These are phyloP conservation scores for Fomitopsis palustris DNA, from an alignment of 1,284 basidiomycete species.

Conservation along the genomic window DNA sequence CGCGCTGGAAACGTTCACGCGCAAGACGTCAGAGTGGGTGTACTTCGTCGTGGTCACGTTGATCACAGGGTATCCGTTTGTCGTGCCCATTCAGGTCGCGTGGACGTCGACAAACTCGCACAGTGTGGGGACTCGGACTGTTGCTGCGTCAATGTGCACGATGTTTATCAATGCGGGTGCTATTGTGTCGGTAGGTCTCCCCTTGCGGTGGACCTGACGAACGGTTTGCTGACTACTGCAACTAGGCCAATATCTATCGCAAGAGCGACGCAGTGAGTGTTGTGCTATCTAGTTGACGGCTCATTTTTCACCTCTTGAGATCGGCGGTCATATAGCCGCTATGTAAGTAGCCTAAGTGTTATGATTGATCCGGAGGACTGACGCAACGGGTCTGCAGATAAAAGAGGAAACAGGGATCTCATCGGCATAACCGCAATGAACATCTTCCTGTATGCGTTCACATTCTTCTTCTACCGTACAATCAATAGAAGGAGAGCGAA, in stretches of 20 bases:
- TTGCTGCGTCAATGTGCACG: conserved; percentile 59
- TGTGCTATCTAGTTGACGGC: not conserved
- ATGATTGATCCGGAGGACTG: not conserved
- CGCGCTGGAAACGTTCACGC: conserved; percentile 51
- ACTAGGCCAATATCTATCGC: conserved; percentile 31
- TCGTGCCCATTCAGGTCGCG: conserved; percentile 48
- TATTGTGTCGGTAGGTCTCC: conserved; percentile 44
- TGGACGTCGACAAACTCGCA: conserved; percentile 62
- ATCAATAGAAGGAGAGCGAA: conserved; percentile 49
- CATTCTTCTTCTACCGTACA: conserved; percentile 51
- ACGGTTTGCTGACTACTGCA: too few species aligned
- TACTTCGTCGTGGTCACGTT: conserved; percentile 55
- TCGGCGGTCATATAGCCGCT: conserved; percentile 32
- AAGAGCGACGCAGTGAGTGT: conserved; percentile 25
- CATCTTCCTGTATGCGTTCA: conserved; percentile 46
- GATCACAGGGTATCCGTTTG: conserved; percentile 48
- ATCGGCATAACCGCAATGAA: conserved; percentile 34
- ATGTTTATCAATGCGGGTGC: conserved; percentile 60
- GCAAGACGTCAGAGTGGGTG: conserved; percentile 53
- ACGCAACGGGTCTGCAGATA: conserved; percentile 26
- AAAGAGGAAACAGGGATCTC: conserved; percentile 34
- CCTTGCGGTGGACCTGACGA: too few species aligned
- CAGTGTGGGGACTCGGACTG: conserved; percentile 53
- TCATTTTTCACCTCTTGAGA: not conserved
- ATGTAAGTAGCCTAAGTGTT: conserved; percentile 31